Percentiles rank a stretch among this genome's conserved stretches.
phyloP scores from a whole-genome alignment of 495 filamentous ascomycete genomes.

The Bryoglossum gracile region DNA sequence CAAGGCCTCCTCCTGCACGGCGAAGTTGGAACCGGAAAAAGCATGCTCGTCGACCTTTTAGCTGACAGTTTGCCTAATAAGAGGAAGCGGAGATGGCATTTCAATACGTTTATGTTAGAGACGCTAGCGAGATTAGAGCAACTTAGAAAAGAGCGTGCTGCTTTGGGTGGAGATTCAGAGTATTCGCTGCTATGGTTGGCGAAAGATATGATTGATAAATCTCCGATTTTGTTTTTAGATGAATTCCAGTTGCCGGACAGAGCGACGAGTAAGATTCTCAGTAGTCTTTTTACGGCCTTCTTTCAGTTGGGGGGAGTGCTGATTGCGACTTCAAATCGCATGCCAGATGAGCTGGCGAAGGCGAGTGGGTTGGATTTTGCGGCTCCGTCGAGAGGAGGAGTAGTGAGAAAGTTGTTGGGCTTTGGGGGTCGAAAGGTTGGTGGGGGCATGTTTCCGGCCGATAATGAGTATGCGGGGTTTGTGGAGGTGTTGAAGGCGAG shows the following conservation, averaged over 20 bases:
- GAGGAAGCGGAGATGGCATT: constrained; percentile 64
- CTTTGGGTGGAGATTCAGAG: constrained; percentile 35
- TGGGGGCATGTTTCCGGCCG: constrained; percentile 43
- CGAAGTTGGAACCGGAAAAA: constrained; percentile 66
- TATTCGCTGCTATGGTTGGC: constrained; percentile 60
- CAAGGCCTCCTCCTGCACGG: constrained; percentile 61
- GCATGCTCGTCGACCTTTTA: constrained; percentile 63
- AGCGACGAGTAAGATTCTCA: constrained; percentile 60
- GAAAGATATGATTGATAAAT: constrained; percentile 56
- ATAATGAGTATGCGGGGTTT: constrained; percentile 59
- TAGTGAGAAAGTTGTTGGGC: constrained; percentile 40
- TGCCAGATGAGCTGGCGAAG: constrained; percentile 66
- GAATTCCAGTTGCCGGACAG: constrained; percentile 70
- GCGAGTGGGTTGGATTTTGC: constrained; percentile 54
- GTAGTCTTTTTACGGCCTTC: constrained; percentile 62
- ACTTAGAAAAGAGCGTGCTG: constrained; percentile 31
- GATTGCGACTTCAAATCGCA: constrained; percentile 63
- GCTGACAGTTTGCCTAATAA: constrained; percentile 57
- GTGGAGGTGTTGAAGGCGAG: constrained; percentile 58
- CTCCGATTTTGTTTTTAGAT: constrained; percentile 64
- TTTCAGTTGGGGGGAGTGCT: constrained; percentile 69
- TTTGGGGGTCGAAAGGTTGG: constrained; percentile 11
- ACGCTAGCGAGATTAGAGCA: constrained; percentile 54
- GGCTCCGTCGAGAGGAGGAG: constrained; percentile 38
- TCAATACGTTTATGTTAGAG: constrained; percentile 70